Evolutionary conservation across 2,329 filamentous ascomycete genomes (phyloP).

Genomic region (Arthroderma sp.): DNA sequence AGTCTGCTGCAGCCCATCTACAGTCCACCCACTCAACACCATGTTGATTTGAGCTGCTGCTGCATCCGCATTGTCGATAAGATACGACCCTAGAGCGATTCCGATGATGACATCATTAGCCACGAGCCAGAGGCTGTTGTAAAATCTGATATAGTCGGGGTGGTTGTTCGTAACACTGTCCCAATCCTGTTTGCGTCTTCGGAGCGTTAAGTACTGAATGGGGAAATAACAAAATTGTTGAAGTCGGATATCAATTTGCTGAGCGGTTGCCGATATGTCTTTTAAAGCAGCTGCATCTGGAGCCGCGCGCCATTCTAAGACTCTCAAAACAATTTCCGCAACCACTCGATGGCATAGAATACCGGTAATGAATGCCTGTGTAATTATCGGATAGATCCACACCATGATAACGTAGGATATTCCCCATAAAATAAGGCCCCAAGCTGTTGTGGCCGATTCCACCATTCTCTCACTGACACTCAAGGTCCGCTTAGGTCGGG

Average conservation of each 20-base stretch:
- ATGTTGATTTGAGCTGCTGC: slow-evolving; percentile 68
- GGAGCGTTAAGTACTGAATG: slow-evolving; percentile 82
- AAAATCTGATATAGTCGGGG: slow-evolving; percentile 96
- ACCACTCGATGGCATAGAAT: slow-evolving; percentile 67
- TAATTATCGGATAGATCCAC: slow-evolving; percentile 67
- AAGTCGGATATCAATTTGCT: slow-evolving; percentile 91
- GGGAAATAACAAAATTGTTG: slow-evolving; percentile 99
- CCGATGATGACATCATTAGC: slow-evolving; percentile 98
- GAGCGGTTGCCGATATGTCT: slow-evolving; percentile 89
- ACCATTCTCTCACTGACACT: slow-evolving; percentile 92
- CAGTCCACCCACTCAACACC: slow-evolving; percentile 67
- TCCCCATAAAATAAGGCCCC: slow-evolving; percentile 57
- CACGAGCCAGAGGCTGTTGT: slow-evolving; percentile 96
- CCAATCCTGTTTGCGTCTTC: slow-evolving; percentile 85
- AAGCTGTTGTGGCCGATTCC: slow-evolving; percentile 77
- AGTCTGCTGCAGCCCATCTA: slow-evolving; percentile 73
- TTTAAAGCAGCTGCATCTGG: slow-evolving; percentile 76
- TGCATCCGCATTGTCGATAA: slow-evolving; percentile 83
- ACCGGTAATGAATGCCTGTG: slow-evolving; percentile 58
- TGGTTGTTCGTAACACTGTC: slow-evolving; percentile 90
- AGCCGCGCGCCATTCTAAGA: slow-evolving; percentile 74
- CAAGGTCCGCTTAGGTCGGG: slow-evolving; percentile 65
- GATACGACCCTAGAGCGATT: slow-evolving; percentile 89
- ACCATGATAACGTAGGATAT: slow-evolving; percentile 58
- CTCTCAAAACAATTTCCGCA: slow-evolving; percentile 62